phyloP scores from a whole-genome alignment of 2,329 filamentous ascomycete species.

The Cercospora brassicicola region DNA sequence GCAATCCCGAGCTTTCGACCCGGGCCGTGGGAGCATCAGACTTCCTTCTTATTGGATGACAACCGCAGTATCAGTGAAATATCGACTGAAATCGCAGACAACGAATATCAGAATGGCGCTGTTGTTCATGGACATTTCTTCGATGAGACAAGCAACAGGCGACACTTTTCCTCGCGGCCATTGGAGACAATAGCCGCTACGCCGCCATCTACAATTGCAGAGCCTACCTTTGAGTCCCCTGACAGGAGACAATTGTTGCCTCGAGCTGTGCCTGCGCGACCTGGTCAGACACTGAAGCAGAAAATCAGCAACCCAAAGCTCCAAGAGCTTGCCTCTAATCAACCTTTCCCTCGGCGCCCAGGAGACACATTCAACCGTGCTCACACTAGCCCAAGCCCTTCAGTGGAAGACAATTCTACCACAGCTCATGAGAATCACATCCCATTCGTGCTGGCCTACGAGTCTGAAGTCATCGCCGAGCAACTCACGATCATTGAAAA shows the following conservation, averaged over 20 bases:
- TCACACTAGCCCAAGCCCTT: constrained; percentile 2
- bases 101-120: constrained; percentile 43
- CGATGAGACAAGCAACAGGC: constrained; percentile 46
- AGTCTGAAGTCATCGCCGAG: constrained; percentile 74
- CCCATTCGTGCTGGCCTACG: constrained; percentile 78
- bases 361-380: constrained; percentile 11
- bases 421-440: constrained; percentile 54
- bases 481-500: constrained; percentile 86
- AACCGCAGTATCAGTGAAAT: constrained; percentile 58
- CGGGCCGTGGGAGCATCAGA: constrained; percentile 17
- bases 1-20: constrained; percentile 24
- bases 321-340: constrained; percentile 24
- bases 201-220: constrained; percentile 46
- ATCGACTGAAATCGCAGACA: constrained; percentile 55
- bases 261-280: constrained; percentile 16
- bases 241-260: constrained; percentile 25
- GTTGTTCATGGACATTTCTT: constrained; percentile 51
- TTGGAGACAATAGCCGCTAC: constrained; percentile 21
- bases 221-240: constrained; percentile 26
- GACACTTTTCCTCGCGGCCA: constrained; percentile 11
- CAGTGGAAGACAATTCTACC: background rate
- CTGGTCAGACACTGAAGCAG: constrained; percentile 25
- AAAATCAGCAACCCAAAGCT: constrained; percentile 28
- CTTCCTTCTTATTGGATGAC: constrained; percentile 56
- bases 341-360: constrained; percentile 25